Evolutionary conservation across 2,329 filamentous ascomycete genomes (phyloP).

Genomic region (Fusarium pininemorale): DNA sequence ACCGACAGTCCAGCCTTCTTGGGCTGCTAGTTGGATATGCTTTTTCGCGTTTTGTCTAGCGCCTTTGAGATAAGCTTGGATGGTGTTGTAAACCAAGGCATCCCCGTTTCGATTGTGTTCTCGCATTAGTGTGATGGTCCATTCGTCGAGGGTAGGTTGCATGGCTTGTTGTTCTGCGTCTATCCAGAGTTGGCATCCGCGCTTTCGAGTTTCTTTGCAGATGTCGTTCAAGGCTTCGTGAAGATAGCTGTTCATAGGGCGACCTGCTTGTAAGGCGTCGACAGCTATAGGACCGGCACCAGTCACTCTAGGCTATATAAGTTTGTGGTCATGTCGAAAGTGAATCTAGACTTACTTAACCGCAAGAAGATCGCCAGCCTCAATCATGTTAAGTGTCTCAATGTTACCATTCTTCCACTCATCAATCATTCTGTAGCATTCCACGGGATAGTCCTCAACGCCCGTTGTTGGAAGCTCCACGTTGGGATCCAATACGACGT

Average conservation of each 20-base stretch:
- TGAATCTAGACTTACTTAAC: slow-evolving; percentile 55
- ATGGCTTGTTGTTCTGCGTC: slow-evolving; percentile 57
- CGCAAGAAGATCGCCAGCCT: slow-evolving; percentile 64
- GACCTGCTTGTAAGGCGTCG: slow-evolving; percentile 47
- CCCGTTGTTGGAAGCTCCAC: slow-evolving; percentile 20
- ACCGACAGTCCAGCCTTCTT: slow-evolving; percentile 61
- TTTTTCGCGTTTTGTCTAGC: slow-evolving; percentile 52
- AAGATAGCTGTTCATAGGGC: slow-evolving; percentile 50
- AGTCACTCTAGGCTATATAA: slow-evolving; percentile 46
- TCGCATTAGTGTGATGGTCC: slow-evolving; percentile 48
- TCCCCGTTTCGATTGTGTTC: slow-evolving; percentile 49
- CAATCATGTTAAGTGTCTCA: slow-evolving; percentile 61
- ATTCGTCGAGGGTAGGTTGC: slow-evolving; percentile 49
- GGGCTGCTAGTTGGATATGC: slow-evolving; percentile 57
- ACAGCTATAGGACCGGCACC: slow-evolving; percentile 53
- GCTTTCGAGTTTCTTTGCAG: slow-evolving; percentile 46
- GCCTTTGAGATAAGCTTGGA: slow-evolving; percentile 64
- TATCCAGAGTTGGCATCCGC: slow-evolving; percentile 53
- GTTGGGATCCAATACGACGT: slow-evolving; percentile 51
- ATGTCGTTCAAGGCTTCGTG: slow-evolving; percentile 52
- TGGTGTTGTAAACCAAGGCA: slow-evolving; percentile 57
- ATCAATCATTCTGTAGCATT: slow-evolving; percentile 43
- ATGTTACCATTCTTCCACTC: slow-evolving; percentile 63
- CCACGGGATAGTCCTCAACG: slow-evolving; percentile 5
- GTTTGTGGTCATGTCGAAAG: neutral